Evolutionary conservation across 345 rosid genomes (phyloP).

Genomic region (Hibiscus mutabilis): DNA sequence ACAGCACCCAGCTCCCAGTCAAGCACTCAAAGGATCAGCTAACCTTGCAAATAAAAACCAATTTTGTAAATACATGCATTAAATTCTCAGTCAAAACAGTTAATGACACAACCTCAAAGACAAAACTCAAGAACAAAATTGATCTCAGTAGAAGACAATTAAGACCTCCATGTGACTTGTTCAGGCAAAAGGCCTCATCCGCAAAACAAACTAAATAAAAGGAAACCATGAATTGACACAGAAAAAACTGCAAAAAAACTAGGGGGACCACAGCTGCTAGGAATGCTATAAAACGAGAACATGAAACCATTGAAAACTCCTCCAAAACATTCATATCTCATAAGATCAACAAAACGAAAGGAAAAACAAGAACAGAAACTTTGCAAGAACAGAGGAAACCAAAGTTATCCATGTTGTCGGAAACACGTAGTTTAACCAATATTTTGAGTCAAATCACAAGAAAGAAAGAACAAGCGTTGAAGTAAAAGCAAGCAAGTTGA

Average conservation of each 20-base stretch:
- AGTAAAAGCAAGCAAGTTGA: background rate
- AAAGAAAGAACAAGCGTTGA: background rate
- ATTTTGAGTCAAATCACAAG: background rate
- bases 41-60: background rate
- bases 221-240: background rate
- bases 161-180: background rate
- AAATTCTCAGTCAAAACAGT: conserved; percentile 6
- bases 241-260: background rate
- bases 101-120: background rate
- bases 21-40: background rate
- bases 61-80: background rate
- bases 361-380: background rate
- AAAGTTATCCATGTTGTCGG: background rate
- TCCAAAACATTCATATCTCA: background rate
- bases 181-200: background rate
- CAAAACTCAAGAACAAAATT: background rate
- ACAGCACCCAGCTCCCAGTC: conserved; percentile 8
- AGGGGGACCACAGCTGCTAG: background rate
- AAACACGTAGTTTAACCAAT: background rate
- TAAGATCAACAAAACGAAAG: background rate
- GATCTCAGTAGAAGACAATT: background rate
- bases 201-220: background rate
- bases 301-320: background rate
- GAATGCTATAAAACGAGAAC: background rate
- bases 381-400: background rate